Base-by-base conservation (phyloP, 164 flowering plant species). In the Chimonanthus praecox region DNA sequence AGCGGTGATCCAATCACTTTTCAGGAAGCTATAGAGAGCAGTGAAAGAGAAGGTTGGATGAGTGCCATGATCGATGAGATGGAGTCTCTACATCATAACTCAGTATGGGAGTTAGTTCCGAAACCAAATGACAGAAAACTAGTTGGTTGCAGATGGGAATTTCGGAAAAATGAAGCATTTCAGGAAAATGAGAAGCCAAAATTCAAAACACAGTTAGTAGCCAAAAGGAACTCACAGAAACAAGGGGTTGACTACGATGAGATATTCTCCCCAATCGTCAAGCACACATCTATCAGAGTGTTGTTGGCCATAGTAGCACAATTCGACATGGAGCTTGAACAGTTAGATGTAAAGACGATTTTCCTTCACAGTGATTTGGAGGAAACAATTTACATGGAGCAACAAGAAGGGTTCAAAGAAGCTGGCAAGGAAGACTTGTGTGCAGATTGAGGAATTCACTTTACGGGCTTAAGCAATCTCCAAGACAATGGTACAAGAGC, bases 191-290 rank as follows among this genome's bases (percentile, higher is more conserved):
- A 49, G 54, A 49, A 7, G 10, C 6, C 54, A 49, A 43, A 63
- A 11, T 70, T 15, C 45, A 54, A 70, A 16, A 47, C n/a, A n/a
- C 9, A n/a, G 16, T 54, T 70, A 43, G 72, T 49, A 21, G 72
- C 64, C 6, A 70, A 70, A 6, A 44, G 51, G 51, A 2, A 49
- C 51, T 2, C 51, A 49, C 0, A 49, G 44, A 46, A 70, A 51
- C 11, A 70, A 50, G 72, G 63, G 6, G 47, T 49, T 18, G 63
- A 70, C 62, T 50, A 13, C 62, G 49, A 20, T n/a, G 72, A 70
- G 18, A 54, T 54, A 7, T 70, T 70, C 13, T 21, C 72, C 7
- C n/a, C 16, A 18, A 5, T 70, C 4, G 64, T 70, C 46, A 70
- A 70, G 62, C 13, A 54, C 10, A 47, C 16, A 6, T 70, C 62